Evolutionary conservation across 2,329 filamentous ascomycete species (phyloP), one percentile per base, ranked within the genome.

Genomic region (Colletotrichum euphorbiae): DNA sequence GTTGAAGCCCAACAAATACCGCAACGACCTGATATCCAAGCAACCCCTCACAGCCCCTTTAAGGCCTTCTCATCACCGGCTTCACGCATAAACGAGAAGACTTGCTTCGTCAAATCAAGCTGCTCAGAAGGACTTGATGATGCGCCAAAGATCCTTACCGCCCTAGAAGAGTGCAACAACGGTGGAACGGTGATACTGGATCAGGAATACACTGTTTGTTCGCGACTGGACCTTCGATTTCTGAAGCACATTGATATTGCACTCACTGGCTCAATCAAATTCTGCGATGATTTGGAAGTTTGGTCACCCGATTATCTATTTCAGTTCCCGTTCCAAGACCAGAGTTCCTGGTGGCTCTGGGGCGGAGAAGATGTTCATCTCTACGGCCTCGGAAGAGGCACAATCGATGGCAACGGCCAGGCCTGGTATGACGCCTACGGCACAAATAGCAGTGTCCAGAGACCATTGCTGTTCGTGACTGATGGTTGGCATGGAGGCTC

Each of bases 201-300:
- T n/a, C n/a, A 17, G 9, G 82, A 80, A 3, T 92, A 91, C 74
- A 86, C 82, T 1, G 85, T 92, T 66, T 88, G 84, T 8, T 91
- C 87, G 0, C 87, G 89, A 0, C 74, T 92, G 38, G 87, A 92
- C 72, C 76, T 92, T 72, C 90, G 87, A 0, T 90, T 89, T 74
- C 78, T 92, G 15, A 81, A 87, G 48, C 80, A 87, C 71, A 82
- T 92, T 31, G 90, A 92, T 75, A 77, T 91, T 4, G 84, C 86
- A 80, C 81, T 79, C 62, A 75, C 74, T 0, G 88, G 87, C 28
- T 83, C 83, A 17, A 82, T 91, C n/a, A 80, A 85, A 62, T 92
- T 92, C 78, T 87, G 85, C 60, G 84, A 89, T 60, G 87, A 92
- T 73, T 89, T 88, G 1, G 83, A 87, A 70, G 92, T 91, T 77